Base-by-base conservation (phyloP, 352 stramenopile genomes). In the Pythium rhizo-oryzae region DNA sequence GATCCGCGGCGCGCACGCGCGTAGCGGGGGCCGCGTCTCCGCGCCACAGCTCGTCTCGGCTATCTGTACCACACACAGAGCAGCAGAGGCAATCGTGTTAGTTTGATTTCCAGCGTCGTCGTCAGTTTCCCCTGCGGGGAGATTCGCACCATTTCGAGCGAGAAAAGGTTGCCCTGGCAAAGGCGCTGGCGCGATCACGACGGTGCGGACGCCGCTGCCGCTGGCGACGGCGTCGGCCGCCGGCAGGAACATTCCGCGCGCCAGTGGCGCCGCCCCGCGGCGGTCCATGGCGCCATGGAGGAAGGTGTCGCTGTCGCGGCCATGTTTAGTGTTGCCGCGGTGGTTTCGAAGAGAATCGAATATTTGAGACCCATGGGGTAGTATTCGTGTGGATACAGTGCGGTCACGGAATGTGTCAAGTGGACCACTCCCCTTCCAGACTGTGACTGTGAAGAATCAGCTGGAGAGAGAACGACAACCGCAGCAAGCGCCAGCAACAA, bases 101-200 rank as follows among this genome's bases (percentile, higher is more conserved):
- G n/a, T n/a, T n/a, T n/a, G n/a, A n/a, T n/a, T n/a, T n/a, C n/a
- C n/a, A n/a, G n/a, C n/a, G n/a, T n/a, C n/a, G n/a, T n/a, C n/a
- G n/a, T n/a, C n/a, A n/a, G n/a, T n/a, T n/a, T n/a, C n/a, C n/a
- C n/a, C n/a, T n/a, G n/a, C n/a, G n/a, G n/a, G n/a, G n/a, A n/a
- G n/a, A 6, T 57, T 23, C 21, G 23, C 28, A 65, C 59, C 59
- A 21, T 50, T 21, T 1, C 33, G 24, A 33, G 21, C 2, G 16
- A 54, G n/a, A n/a, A n/a, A n/a, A n/a, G n/a, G n/a, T n/a, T n/a
- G n/a, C n/a, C n/a, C n/a, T n/a, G n/a, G n/a, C n/a, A n/a, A n/a
- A n/a, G n/a, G 33, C 33, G 63, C 16, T 1, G 63, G 63, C 21
- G 13, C 55, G 63, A 70, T 65, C 21, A 70, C 46, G 35, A 60